Evolutionary conservation across 108 stramenopile species (phyloP), one percentile per base, ranked within the genome.

Genomic region (Cyclotella atomus): DNA sequence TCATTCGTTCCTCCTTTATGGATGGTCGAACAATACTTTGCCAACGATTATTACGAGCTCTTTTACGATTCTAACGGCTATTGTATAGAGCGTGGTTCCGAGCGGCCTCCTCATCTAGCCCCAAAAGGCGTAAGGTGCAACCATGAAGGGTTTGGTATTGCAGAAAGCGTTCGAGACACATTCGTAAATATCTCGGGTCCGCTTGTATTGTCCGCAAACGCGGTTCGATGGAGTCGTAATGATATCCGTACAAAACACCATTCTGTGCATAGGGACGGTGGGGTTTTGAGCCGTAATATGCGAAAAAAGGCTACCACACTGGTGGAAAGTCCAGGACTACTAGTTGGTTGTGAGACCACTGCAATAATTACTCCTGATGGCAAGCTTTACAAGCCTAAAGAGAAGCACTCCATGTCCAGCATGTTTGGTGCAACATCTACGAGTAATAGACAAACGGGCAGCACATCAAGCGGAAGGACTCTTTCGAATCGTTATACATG

Each of bases 41-140:
- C 90, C 16, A 95, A 91, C 59, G 94, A 95, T 59, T 95, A 95
- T 65, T 95, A 95, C 64, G 94, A 95, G n/a, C 67, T 95, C 12
- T 63, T 70, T 15, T 92, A 92, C 52, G 91, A 95, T 75, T 21
- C 43, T 23, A 86, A 84, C 79, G 94, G 94, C 0, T 92, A 92
- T 57, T 92, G 91, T 68, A 77, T 95, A 35, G 94, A 95, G 56
- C 68, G 80, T 52, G 94, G 94, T 12, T 95, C 94, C 38, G 83
- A 77, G 46, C 65, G 67, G 52, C 94, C 94, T 17, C 94, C 94
- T 21, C 94, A 95, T 65, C 75, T 95, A 30, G 94, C 94, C 30
- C 94, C 94, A 20, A 71, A 77, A 52, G 87, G 83, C 19, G 91
- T 78, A 9, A 55, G 91, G 30, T 91, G 91, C 63, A 65, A 74